A percentile compares a stretch with the other conserved stretches of the same genome.
Conservation (phyloP, 2,329 filamentous ascomycete genomes). For the Macrophomina pseudophaseolina region DNA sequence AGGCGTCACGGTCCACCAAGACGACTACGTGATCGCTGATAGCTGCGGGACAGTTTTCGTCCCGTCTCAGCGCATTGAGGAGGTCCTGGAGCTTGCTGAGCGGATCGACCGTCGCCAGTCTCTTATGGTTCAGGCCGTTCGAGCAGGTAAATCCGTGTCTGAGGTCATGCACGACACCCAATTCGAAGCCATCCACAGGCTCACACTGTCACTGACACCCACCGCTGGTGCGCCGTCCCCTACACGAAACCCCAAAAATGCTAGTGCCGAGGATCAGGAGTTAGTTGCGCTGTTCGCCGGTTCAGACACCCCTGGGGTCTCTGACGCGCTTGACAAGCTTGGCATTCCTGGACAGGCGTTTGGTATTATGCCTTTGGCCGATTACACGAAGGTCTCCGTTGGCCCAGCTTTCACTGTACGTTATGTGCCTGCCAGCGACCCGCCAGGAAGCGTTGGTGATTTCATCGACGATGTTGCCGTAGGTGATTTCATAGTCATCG, state of each 20-base stretch:
- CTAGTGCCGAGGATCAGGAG: neutral
- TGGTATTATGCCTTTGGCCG: neutral
- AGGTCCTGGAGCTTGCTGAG: neutral
- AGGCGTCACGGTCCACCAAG: neutral
- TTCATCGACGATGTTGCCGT: constrained; percentile 1
- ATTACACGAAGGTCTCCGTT: neutral
- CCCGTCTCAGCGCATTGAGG: neutral
- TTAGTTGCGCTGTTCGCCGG: neutral
- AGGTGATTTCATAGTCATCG: neutral
- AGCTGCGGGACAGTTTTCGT: neutral
- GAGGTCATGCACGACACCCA: neutral
- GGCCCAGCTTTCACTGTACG: neutral
- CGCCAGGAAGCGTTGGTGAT: neutral
- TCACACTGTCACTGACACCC: neutral
- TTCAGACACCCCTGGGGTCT: neutral
- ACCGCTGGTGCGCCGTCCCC: neutral
- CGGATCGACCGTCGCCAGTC: neutral
- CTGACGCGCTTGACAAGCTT: neutral
- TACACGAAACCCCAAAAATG: neutral
- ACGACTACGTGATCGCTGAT: neutral
- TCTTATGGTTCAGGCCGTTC: neutral
- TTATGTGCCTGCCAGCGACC: neutral
- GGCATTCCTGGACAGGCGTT: neutral
- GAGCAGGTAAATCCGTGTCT: neutral
- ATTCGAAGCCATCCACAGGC: neutral